These are phyloP conservation scores for Jimgerdemannia flammicorona DNA, from an alignment of 192 early-diverging fungal species.

Conservation along the genomic window DNA sequence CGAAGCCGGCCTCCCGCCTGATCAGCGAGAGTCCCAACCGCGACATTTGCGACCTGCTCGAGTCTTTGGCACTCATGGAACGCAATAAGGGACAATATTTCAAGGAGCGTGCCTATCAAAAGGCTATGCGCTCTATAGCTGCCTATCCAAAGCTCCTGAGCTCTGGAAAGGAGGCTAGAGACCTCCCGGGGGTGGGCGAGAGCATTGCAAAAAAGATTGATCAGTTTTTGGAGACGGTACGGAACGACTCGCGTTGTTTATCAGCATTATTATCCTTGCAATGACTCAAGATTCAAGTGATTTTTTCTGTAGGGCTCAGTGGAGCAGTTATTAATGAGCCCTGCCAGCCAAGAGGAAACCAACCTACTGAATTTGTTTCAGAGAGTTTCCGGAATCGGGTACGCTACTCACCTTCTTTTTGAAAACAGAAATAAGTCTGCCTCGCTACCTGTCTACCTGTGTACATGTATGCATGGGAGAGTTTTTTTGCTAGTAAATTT, in stretches of 20 bases:
- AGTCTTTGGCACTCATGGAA: conserved; percentile 4
- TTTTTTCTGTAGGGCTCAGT: background rate
- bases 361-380: conserved; percentile 7
- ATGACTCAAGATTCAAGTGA: background rate
- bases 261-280: background rate
- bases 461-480: too few species aligned
- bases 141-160: conserved; percentile 6
- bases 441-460: too few species aligned
- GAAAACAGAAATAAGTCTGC: background rate
- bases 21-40: background rate
- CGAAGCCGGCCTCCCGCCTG: background rate
- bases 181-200: conserved; percentile 8
- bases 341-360: background rate
- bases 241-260: background rate
- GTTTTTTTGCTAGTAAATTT: too few species aligned
- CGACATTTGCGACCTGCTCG: background rate
- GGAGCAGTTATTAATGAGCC: background rate
- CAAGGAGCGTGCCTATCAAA: conserved; percentile 17
- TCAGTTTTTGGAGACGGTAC: conserved; percentile 16
- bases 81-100: background rate
- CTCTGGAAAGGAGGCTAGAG: conserved; percentile 13
- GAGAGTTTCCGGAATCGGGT: conserved; percentile 13
- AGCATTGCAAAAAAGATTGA: conserved; percentile 16
- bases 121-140: conserved; percentile 9
- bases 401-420: background rate